Evolutionary conservation across 768 basidiomycete genomes (phyloP), one percentile per base, ranked within the genome.

Genomic region (Paxillus involutus): DNA sequence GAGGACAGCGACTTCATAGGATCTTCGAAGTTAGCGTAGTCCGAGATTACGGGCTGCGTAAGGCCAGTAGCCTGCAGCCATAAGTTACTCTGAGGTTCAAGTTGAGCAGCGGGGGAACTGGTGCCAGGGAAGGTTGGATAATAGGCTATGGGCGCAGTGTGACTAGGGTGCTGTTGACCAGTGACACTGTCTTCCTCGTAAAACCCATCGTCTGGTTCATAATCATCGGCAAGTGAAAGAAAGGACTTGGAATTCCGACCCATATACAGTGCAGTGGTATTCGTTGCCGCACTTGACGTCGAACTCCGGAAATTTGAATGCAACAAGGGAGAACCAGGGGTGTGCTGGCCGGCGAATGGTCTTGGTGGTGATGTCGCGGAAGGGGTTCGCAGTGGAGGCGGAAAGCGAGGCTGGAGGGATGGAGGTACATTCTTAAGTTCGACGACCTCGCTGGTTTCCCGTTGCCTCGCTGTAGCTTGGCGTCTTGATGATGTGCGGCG

Each of bases 401-500:
- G 49, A 42, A 47, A 36, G 39, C 36, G 56, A 52, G 61, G 53
- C 19, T 51, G 57, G 46, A 55, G 56, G 39, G 58, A 43, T 24
- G 53, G 39, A n/a, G 60, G 52, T 26, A 29, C 24, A 29, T 3
- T 17, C 9, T 5, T 44, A 26, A 6, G 26, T 17, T 40, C 19
- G 35, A 35, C 39, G 42, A 35, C 39, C 35, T 52, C 55, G 43
- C n/a, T 47, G 3, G 33, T 14, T 33, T 55, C 48, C 14, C 44
- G 56, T 10, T 52, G 58, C 43, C 47, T 58, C 40, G 43, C n/a
- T 32, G 29, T 6, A 26, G 26, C 57, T 36, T 52, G 54, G 59
- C 73, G 76, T 63, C 69, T 77, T 59, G 73, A 73, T 24, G 86
- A 85, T 8, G 83, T 77, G 51, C 73, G 72, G 53, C 80, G 77